A percentile compares a stretch with the other conserved stretches of the same genome.
Evolutionary conservation across 1,284 basidiomycete genomes (phyloP).

Genomic region (Xanthoconium separans): DNA sequence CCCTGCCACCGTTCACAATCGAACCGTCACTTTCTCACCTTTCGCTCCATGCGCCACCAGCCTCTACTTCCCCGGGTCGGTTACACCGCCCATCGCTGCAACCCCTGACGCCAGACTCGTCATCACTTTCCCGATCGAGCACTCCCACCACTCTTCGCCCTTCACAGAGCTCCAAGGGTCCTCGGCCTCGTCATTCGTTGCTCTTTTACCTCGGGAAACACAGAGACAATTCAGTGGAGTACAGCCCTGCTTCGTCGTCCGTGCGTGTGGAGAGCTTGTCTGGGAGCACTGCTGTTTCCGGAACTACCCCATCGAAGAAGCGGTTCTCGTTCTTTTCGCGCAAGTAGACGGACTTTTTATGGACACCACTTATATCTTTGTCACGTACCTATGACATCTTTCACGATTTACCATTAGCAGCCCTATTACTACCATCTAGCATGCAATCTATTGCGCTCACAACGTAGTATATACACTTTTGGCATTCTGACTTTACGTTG

Average conservation of each 20-base stretch:
- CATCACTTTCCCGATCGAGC: slow-evolving; percentile 32
- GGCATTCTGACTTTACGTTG: not conserved
- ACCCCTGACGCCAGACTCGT: slow-evolving; percentile 30
- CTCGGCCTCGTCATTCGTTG: slow-evolving; percentile 28
- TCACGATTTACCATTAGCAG: slow-evolving; percentile 6
- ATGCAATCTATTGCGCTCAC: slow-evolving; percentile 15
- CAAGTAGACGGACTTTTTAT: slow-evolving; percentile 23
- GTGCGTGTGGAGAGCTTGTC: slow-evolving; percentile 21
- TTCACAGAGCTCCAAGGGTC: slow-evolving; percentile 26
- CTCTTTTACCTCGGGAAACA: slow-evolving; percentile 34
- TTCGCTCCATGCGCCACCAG: slow-evolving; percentile 21
- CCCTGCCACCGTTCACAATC: slow-evolving; percentile 28
- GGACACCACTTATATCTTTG: slow-evolving; percentile 9
- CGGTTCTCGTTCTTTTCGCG: slow-evolving; percentile 32
- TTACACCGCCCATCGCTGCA: slow-evolving; percentile 29
- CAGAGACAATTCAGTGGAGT: slow-evolving; percentile 18
- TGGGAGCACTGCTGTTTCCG: slow-evolving; percentile 11
- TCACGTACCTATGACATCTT: slow-evolving; percentile 18
- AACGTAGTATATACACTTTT: slow-evolving; percentile 11
- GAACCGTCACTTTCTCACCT: slow-evolving; percentile 17
- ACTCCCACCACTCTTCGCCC: slow-evolving; percentile 30
- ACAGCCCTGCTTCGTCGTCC: slow-evolving; percentile 28
- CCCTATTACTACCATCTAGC: slow-evolving; percentile 13
- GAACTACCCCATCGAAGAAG: slow-evolving; percentile 20
- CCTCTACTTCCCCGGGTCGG: slow-evolving; percentile 16